phyloP scores from a whole-genome alignment of 495 filamentous ascomycete genomes.

The Niebla homalea region DNA sequence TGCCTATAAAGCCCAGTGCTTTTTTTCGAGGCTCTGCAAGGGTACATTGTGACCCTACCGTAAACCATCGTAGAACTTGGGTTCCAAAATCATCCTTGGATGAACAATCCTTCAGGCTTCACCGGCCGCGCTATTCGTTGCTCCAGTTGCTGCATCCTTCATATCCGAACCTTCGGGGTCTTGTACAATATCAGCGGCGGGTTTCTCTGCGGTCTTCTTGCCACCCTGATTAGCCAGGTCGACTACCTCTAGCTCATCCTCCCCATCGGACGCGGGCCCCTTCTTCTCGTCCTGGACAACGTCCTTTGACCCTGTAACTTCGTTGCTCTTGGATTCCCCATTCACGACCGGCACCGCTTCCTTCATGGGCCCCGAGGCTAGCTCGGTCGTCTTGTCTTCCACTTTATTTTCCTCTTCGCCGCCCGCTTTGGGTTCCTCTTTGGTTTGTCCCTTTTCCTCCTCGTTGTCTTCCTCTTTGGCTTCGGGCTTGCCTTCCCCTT shows the following conservation, averaged over 20 bases:
- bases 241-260: no score
- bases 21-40: no score
- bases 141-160: neutral
- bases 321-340: neutral
- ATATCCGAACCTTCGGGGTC: neutral
- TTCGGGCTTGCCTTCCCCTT: constrained; percentile 27
- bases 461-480: constrained; percentile 10
- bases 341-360: neutral
- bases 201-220: neutral
- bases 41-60: neutral
- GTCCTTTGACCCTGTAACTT: neutral
- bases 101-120: neutral
- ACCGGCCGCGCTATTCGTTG: neutral
- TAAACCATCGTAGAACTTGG: neutral
- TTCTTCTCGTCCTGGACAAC: no score
- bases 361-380: constrained; percentile 3
- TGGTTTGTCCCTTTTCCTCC: constrained; percentile 25
- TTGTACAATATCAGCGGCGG: neutral
- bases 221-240: no score
- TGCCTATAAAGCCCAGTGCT: no score
- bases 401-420: constrained; percentile 25
- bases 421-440: constrained; percentile 28
- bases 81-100: neutral
- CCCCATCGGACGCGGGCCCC: no score
- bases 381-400: constrained; percentile 16